phyloP scores from a whole-genome alignment of 129 eudicot species.

The Oenanthe sinensis region DNA sequence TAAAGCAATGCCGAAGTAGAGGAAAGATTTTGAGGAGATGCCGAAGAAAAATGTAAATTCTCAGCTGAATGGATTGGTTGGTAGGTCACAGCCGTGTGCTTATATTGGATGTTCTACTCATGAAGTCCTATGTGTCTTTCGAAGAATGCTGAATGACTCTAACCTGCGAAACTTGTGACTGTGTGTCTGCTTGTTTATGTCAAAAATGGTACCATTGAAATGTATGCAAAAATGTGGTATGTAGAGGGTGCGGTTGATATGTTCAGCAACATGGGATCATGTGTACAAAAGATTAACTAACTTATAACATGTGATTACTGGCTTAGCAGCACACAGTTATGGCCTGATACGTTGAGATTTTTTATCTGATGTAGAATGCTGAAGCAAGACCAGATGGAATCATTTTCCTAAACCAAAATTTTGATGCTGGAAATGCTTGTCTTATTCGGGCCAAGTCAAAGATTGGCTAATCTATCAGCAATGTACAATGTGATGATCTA shows the following conservation, averaged over 20 bases:
- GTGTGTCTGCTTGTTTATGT: too few relatives aligned
- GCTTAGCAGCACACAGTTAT: constrained; percentile 61
- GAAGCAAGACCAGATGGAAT: constrained; percentile 53
- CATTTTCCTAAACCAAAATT: constrained; percentile 8
- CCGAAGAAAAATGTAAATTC: too few relatives aligned
- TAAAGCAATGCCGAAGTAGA: too few relatives aligned
- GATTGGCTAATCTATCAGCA: constrained; percentile 27
- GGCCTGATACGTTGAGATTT: constrained; percentile 44
- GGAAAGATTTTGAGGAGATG: too few relatives aligned
- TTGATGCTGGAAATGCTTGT: constrained; percentile 28
- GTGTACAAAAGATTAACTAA: constrained; percentile 38
- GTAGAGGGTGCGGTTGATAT: constrained; percentile 16
- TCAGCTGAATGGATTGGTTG: too few relatives aligned
- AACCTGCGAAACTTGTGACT: too few relatives aligned
- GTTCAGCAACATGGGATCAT: constrained; percentile 26
- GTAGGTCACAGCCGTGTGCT: too few relatives aligned
- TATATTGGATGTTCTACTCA: too few relatives aligned
- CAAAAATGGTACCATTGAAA: too few relatives aligned
- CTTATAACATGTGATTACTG: constrained; percentile 66
- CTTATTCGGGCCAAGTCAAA: constrained; percentile 24
- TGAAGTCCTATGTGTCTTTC: too few relatives aligned
- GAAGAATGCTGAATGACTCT: too few relatives aligned
- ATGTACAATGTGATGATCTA: constrained; percentile 35
- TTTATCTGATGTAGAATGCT: constrained; percentile 34
- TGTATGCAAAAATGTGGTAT: too few relatives aligned